Evolutionary conservation across 2,329 filamentous ascomycete species (phyloP), one percentile per base, ranked within the genome.

Genomic region (Phialophora verrucosa): DNA sequence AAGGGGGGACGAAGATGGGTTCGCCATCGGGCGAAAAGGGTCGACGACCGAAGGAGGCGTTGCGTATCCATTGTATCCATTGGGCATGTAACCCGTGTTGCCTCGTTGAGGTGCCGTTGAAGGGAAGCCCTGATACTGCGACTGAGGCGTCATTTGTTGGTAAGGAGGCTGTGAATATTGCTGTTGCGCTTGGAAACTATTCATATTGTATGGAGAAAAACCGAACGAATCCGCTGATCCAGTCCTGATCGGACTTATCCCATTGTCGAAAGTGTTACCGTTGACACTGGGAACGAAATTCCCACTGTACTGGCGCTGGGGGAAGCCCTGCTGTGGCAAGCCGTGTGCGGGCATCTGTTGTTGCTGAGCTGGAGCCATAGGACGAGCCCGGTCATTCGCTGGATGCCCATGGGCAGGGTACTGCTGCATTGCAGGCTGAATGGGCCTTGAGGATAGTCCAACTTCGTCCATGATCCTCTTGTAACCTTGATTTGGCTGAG

Each of bases 401-500:
- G 76, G 76, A 56, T 77, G 74, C 20, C 72, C 73, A 68, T 79
- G 76, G 20, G 71, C 74, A 64, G 79, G 75, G 60, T 78, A 77
- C 59, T 78, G 76, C 32, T 82, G 80, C 50, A 77, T 76, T 32
- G 76, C 74, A 58, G 73, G 73, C 57, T 69, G 69, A 35, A 35
- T 62, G 32, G 69, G 59, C 38, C 80, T 77, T 54, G 80, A 81
- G 20, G 94, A 96, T 44, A 99, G 82, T 67, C 94, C 93, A 72
- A 99, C 95, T 77, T 99, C 95, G 74, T 99, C 95, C 95, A 99
- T 99, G 67, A 99, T 82, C 61, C 95, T 90, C 84, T 98, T 99
- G 83, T 99, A 99, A 60, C 95, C 95, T 80, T 98, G 95, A 69
- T 90, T 91, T 17, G 95, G 92, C 74, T 96, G 92, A 5, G 93